Evolutionary conservation across 1,139 yeast genomes (phyloP).

Genomic region (Protomyces inundatus): DNA sequence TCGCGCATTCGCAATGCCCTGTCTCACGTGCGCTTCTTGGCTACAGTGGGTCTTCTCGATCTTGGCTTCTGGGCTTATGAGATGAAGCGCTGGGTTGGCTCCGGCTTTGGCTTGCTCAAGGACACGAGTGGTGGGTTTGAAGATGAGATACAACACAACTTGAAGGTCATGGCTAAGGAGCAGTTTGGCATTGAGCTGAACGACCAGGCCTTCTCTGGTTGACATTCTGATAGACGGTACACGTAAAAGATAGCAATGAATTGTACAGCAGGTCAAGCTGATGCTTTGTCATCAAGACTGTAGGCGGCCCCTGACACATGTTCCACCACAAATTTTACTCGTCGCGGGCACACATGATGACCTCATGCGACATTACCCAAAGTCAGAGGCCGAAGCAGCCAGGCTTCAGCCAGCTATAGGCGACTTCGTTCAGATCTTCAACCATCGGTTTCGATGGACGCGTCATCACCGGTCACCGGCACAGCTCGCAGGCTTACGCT

Average conservation of each 20-base stretch:
- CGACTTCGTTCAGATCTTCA: conserved; percentile 13
- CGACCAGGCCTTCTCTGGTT: conserved; percentile 17
- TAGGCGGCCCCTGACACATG: no score
- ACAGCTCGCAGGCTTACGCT: conserved; percentile 13
- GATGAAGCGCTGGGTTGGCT: conserved; percentile 42
- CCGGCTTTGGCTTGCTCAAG: conserved; percentile 31
- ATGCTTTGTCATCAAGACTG: no score
- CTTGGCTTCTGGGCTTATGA: conserved; percentile 45
- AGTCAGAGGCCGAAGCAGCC: conserved; percentile 12
- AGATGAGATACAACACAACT: conserved; percentile 47
- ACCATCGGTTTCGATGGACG: conserved; percentile 12
- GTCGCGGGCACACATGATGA: no score
- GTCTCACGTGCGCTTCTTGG: conserved; percentile 40
- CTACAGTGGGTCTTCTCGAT: conserved; percentile 45
- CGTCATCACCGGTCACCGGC: conserved; percentile 3
- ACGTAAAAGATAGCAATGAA: no score
- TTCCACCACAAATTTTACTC: no score
- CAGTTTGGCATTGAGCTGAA: conserved; percentile 31
- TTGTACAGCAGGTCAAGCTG: no score
- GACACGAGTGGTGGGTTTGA: conserved; percentile 45
- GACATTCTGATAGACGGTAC: no score
- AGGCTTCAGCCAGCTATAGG: conserved; percentile 2
- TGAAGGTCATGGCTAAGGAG: conserved; percentile 35
- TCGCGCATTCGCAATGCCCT: conserved; percentile 14
- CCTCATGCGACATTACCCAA: conserved; percentile 11